phyloP scores from a whole-genome alignment of 1,284 basidiomycete genomes.

The Sporisorium sorghi region DNA sequence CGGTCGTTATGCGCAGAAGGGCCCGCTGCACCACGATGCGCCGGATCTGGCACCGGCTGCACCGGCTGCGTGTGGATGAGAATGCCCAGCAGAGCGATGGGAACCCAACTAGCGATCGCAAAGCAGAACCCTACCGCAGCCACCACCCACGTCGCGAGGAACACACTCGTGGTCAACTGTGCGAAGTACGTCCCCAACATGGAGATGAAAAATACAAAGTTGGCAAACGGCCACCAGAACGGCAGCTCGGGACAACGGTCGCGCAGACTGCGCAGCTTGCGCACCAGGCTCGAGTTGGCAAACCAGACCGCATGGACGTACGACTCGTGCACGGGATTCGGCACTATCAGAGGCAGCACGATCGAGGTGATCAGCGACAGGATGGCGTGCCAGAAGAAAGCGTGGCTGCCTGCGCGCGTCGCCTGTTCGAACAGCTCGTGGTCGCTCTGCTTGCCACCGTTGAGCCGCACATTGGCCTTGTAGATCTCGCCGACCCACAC shows the following conservation, averaged over 20 bases:
- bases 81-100: slow-evolving; percentile 70
- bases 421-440: slow-evolving; percentile 72
- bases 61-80: slow-evolving; percentile 47
- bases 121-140: slow-evolving; percentile 72
- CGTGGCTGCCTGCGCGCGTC: slow-evolving; percentile 83
- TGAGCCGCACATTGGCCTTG: slow-evolving; percentile 41
- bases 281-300: slow-evolving; percentile 11
- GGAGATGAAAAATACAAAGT: slow-evolving; percentile 51
- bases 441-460: slow-evolving; percentile 36
- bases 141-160: slow-evolving; percentile 71
- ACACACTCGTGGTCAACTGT: slow-evolving; percentile 58
- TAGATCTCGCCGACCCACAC: slow-evolving; percentile 65
- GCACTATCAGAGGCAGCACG: slow-evolving; percentile 79
- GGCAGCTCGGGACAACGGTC: slow-evolving; percentile 43
- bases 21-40: background rate
- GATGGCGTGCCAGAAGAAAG: slow-evolving; percentile 81
- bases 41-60: slow-evolving; percentile 1
- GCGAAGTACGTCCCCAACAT: slow-evolving; percentile 59
- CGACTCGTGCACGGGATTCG: slow-evolving; percentile 38
- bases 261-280: slow-evolving; percentile 21
- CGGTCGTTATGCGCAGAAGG: slow-evolving; percentile 1
- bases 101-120: slow-evolving; percentile 72
- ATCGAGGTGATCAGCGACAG: slow-evolving; percentile 79
- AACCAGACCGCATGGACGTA: slow-evolving; percentile 17
- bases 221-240: slow-evolving; percentile 59